phyloP scores from a whole-genome alignment of 2,329 filamentous ascomycete species.

The Colletotrichum sp. region DNA sequence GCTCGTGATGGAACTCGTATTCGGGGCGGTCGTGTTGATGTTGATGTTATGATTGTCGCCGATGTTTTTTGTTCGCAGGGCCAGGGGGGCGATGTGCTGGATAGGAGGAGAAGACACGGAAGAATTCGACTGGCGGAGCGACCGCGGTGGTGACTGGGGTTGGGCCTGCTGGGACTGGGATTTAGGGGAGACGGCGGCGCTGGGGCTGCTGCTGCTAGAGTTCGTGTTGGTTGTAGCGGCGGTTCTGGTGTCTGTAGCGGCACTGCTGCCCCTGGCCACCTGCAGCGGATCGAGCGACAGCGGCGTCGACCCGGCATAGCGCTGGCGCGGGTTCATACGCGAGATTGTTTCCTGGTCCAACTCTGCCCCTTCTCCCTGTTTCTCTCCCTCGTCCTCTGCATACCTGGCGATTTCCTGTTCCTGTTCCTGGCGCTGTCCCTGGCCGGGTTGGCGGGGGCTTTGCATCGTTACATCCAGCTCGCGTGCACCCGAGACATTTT shows the following conservation, averaged over 20 bases:
- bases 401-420: background rate
- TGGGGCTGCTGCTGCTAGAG: background rate
- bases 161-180: background rate
- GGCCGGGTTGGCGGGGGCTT: background rate
- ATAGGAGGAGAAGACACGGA: background rate
- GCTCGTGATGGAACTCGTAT: conserved; percentile 18
- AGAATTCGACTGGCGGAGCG: background rate
- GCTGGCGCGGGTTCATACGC: conserved; percentile 7
- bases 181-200: background rate
- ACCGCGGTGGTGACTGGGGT: background rate
- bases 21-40: background rate
- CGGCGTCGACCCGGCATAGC: conserved; percentile 22
- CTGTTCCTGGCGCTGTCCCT: background rate
- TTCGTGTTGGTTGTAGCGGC: background rate
- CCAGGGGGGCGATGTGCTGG: conserved; percentile 6
- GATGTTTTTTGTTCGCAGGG: conserved; percentile 13
- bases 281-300: conserved; percentile 18
- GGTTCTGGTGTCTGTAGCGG: background rate
- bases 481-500: conserved; percentile 19
- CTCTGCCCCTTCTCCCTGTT: background rate
- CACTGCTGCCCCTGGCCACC: conserved; percentile 11
- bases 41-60: background rate
- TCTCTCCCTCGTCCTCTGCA: background rate
- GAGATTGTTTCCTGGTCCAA: background rate
- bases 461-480: background rate